Conservation (phyloP, 176 grass and related monocot species). For the Paspalum notatum region DNA sequence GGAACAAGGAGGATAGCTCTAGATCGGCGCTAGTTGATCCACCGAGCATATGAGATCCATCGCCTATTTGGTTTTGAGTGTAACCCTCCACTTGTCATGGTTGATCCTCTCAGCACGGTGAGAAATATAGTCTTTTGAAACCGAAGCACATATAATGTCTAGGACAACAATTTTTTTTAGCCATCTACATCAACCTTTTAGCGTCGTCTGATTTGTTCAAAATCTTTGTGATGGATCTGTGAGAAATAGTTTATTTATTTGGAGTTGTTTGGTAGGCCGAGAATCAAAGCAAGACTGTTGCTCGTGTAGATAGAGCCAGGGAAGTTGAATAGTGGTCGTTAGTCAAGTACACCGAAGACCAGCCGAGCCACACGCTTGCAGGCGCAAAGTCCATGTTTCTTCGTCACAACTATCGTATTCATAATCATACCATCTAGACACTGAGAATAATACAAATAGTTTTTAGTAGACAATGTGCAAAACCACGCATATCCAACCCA, state of each 20-base stretch:
- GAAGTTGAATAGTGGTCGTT: background rate
- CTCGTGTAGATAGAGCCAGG: background rate
- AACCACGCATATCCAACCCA: background rate
- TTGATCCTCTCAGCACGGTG: too few species aligned
- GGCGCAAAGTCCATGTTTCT: background rate
- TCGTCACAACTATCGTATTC: background rate
- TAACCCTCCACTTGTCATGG: too few species aligned
- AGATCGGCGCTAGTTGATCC: too few species aligned
- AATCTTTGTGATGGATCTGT: background rate
- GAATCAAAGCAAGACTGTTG: background rate
- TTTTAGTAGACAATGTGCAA: background rate
- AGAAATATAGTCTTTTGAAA: too few species aligned
- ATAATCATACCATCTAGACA: background rate
- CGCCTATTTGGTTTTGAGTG: too few species aligned
- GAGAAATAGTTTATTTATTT: background rate
- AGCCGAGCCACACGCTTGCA: background rate
- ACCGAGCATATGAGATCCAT: too few species aligned
- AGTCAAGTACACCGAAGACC: background rate
- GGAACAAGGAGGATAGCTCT: too few species aligned
- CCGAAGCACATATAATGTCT: too few species aligned
- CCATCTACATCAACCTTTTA: too few species aligned
- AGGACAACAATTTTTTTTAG: too few species aligned
- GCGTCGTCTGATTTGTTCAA: background rate
- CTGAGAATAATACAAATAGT: background rate
- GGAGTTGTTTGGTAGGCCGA: background rate